phyloP scores from a whole-genome alignment of 2,329 filamentous ascomycete genomes.

The Microcyclospora tardicrescens region DNA sequence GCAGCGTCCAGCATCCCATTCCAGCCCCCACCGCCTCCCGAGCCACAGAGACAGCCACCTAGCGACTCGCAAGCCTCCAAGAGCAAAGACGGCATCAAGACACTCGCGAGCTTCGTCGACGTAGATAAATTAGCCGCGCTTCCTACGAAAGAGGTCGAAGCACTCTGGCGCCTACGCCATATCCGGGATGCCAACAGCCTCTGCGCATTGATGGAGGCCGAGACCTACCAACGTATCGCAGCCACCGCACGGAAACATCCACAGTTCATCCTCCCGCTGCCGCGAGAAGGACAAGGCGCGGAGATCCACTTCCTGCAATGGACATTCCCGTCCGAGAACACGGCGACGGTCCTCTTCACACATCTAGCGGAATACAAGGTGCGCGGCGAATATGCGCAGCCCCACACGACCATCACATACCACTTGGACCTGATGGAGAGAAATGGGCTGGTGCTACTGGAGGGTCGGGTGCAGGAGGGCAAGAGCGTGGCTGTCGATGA shows the following conservation, averaged over 20 bases:
- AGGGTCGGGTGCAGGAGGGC: slow-evolving; percentile 65
- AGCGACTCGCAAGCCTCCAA: slow-evolving; percentile 22
- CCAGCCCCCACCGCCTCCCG: slow-evolving; percentile 24
- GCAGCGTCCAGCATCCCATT: slow-evolving; percentile 18
- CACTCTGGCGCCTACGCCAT: slow-evolving; percentile 83
- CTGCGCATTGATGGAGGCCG: slow-evolving; percentile 66
- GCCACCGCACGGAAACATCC: slow-evolving; percentile 60
- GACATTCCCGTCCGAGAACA: slow-evolving; percentile 63
- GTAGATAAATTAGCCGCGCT: slow-evolving; percentile 62
- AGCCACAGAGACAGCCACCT: slow-evolving; percentile 18
- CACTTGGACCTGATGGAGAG: slow-evolving; percentile 65
- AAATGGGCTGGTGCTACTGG: slow-evolving; percentile 72
- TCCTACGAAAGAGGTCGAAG: slow-evolving; percentile 68
- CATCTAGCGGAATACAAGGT: slow-evolving; percentile 87
- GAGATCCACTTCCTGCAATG: slow-evolving; percentile 97
- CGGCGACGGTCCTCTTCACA: slow-evolving; percentile 66
- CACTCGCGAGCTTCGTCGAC: slow-evolving; percentile 59
- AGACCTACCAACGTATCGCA: slow-evolving; percentile 63
- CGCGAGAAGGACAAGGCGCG: slow-evolving; percentile 53
- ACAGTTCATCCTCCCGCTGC: slow-evolving; percentile 81
- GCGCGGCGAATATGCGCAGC: slow-evolving; percentile 75
- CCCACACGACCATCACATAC: slow-evolving; percentile 89
- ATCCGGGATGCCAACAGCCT: slow-evolving; percentile 58
- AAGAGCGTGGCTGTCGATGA: slow-evolving; percentile 66
- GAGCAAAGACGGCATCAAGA: slow-evolving; percentile 43